Evolutionary conservation across 2,329 filamentous ascomycete species (phyloP).

Genomic region (Pseudogymnoascus sp.): DNA sequence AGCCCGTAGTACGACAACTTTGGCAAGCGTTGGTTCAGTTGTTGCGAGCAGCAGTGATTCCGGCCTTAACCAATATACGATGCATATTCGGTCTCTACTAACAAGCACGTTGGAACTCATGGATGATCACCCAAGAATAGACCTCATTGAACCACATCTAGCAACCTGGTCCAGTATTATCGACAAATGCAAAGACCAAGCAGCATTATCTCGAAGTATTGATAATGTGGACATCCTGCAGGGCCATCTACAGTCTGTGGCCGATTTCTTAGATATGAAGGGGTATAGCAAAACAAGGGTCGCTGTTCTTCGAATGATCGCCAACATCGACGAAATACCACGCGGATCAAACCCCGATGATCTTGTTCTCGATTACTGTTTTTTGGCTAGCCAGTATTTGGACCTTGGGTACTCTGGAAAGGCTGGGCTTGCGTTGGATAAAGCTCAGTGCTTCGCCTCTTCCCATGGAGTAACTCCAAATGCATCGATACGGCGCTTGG

Average conservation of each 20-base stretch:
- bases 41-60: slow-evolving; percentile 20
- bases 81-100: slow-evolving; percentile 22
- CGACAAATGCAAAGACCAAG: slow-evolving; percentile 35
- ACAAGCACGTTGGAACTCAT: slow-evolving; percentile 23
- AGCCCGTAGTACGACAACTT: slow-evolving; percentile 1
- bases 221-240: slow-evolving; percentile 43
- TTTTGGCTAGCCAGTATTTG: slow-evolving; percentile 47
- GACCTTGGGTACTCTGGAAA: slow-evolving; percentile 53
- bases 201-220: slow-evolving; percentile 36
- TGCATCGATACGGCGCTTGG: slow-evolving; percentile 50
- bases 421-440: slow-evolving; percentile 49
- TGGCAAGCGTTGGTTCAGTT: background rate
- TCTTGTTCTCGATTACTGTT: slow-evolving; percentile 32
- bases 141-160: slow-evolving; percentile 21
- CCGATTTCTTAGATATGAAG: slow-evolving; percentile 50
- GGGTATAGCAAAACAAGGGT: slow-evolving; percentile 44
- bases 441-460: slow-evolving; percentile 44
- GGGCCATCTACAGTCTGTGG: slow-evolving; percentile 43
- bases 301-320: slow-evolving; percentile 40
- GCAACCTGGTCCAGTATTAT: slow-evolving; percentile 33
- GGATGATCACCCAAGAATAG: slow-evolving; percentile 20
- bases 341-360: slow-evolving; percentile 35
- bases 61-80: slow-evolving; percentile 20
- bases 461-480: slow-evolving; percentile 35
- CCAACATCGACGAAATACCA: slow-evolving; percentile 38